These are phyloP conservation scores for Trypanosoma mega DNA, from an alignment of 208 protist species.

Conservation along the genomic window DNA sequence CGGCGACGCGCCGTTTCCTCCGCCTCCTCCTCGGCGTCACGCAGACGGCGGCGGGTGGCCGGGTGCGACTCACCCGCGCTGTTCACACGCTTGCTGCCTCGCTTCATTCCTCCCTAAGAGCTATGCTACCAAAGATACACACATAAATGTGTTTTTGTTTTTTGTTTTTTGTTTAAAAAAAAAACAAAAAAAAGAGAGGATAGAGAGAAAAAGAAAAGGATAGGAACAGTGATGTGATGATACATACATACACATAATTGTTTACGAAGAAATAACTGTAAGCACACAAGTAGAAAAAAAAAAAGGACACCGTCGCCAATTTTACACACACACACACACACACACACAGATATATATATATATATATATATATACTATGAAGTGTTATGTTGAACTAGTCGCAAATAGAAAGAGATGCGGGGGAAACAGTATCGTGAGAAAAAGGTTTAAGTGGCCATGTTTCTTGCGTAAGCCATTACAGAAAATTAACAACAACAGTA, in stretches of 20 bases:
- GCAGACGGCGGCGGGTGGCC: constrained; percentile 21
- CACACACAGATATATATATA: not conserved
- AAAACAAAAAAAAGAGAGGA: constrained; percentile 7
- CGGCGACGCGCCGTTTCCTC: not conserved
- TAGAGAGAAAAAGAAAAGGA: constrained; percentile 8
- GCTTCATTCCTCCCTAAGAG: constrained; percentile 10
- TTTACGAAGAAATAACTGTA: not conserved
- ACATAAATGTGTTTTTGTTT: too few species aligned
- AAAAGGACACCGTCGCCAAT: not conserved
- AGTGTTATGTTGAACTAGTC: not conserved
- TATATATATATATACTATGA: constrained; percentile 10
- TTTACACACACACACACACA: not conserved
- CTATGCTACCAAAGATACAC: not conserved
- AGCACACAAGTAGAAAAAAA: constrained; percentile 19
- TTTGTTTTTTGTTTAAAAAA: not conserved
- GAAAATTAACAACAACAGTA: too few species aligned
- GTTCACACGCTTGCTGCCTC: constrained; percentile 38
- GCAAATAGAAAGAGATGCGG: not conserved
- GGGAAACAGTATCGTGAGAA: constrained; percentile 8
- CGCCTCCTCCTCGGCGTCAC: constrained; percentile 33
- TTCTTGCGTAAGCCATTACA: constrained; percentile 8
- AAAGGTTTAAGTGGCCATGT: too few species aligned
- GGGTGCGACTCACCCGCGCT: constrained; percentile 37
- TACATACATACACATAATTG: constrained; percentile 2
- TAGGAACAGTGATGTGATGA: not conserved